Evolutionary conservation across 1,139 yeast species (phyloP).

Genomic region (Candida pseudoviswanathii): DNA sequence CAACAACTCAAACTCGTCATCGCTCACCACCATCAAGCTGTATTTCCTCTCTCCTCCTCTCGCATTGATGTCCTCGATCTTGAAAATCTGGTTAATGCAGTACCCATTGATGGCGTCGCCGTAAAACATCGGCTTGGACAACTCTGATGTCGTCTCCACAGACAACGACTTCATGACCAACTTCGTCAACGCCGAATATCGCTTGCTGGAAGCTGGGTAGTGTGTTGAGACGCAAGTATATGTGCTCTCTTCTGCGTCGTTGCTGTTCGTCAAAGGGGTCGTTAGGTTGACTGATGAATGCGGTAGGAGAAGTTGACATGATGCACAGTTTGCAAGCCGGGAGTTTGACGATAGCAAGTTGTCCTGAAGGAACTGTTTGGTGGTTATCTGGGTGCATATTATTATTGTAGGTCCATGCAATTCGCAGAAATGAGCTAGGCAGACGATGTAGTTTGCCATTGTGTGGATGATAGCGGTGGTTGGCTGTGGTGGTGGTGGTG

Average conservation of each 20-base stretch:
- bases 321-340: conserved; percentile 52
- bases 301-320: conserved; percentile 58
- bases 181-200: conserved; percentile 59
- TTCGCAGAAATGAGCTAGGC: conserved; percentile 84
- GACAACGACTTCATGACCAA: conserved; percentile 67
- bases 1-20: conserved; percentile 54
- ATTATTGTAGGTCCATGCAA: conserved; percentile 80
- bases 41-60: conserved; percentile 81
- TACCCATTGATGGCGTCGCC: conserved; percentile 73
- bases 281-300: conserved; percentile 32
- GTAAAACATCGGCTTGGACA: conserved; percentile 66
- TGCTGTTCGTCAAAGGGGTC: conserved; percentile 17
- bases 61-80: conserved; percentile 67
- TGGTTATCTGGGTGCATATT: conserved; percentile 61
- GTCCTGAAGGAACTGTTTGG: conserved; percentile 14
- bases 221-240: conserved; percentile 50
- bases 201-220: conserved; percentile 58
- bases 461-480: background rate
- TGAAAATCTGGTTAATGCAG: conserved; percentile 67
- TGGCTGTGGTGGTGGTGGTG: background rate
- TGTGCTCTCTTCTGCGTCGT: conserved; percentile 19
- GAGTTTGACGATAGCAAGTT: conserved; percentile 27
- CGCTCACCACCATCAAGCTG: conserved; percentile 63
- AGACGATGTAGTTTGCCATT: conserved; percentile 43
- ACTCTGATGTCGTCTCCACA: conserved; percentile 71